These are phyloP conservation scores for Dendrobium huoshanense DNA, from an alignment of 106 monocot species.

Conservation along the genomic window DNA sequence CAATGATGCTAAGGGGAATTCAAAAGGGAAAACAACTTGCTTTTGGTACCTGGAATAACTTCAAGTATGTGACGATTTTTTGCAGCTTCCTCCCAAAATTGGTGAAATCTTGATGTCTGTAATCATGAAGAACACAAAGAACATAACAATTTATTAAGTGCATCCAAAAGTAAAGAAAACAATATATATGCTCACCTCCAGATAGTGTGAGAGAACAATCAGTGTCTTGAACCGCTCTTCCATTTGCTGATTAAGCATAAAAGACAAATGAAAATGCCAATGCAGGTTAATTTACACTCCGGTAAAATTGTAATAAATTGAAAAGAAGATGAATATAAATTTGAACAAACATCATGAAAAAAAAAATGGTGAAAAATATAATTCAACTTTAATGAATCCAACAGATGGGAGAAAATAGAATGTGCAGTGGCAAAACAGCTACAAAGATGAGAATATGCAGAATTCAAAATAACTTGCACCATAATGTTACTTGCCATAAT, in stretches of 20 bases:
- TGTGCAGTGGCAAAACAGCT: neutral
- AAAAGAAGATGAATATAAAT: neutral
- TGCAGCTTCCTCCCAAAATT: conserved; percentile 97
- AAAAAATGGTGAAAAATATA: neutral
- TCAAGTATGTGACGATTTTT: conserved; percentile 81
- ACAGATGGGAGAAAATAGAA: neutral
- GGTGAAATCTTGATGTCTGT: conserved; percentile 87
- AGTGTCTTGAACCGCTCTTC: conserved; percentile 92
- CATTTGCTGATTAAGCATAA: conserved; percentile 72
- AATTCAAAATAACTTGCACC: neutral
- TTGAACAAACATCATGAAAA: neutral
- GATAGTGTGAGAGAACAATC: conserved; percentile 97
- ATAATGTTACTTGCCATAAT: neutral
- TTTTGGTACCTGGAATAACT: conserved; percentile 70
- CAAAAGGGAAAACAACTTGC: neutral
- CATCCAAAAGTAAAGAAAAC: neutral
- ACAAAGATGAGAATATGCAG: neutral
- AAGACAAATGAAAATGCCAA: neutral
- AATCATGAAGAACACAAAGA: neutral
- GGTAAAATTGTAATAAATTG: neutral
- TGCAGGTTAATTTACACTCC: neutral
- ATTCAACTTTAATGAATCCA: neutral
- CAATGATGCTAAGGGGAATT: neutral
- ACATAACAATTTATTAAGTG: neutral
- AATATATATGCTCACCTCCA: conserved; percentile 49